Evolutionary conservation across 768 basidiomycete genomes (phyloP).

Genomic region (Lactarius pseudohatsudake): DNA sequence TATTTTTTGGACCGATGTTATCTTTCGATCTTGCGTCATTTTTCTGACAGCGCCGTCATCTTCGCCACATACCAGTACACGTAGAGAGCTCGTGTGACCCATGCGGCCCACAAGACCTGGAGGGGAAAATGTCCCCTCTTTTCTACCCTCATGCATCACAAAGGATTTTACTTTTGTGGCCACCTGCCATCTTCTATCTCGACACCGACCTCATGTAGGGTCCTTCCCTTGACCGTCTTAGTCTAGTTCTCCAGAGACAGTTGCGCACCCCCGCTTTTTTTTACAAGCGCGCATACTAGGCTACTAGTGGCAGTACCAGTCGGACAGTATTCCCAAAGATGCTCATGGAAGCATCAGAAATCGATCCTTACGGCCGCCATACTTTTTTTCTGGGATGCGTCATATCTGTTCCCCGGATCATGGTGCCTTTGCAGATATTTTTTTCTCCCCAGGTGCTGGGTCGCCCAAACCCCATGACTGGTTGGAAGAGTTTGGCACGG

Average conservation of each 20-base stretch:
- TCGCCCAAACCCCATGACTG: not conserved
- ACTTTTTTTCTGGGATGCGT: not conserved
- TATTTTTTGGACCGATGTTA: not conserved
- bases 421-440: not conserved
- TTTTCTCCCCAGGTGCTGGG: not conserved
- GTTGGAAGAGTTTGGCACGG: not conserved
- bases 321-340: not conserved
- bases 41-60: not conserved
- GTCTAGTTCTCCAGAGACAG: not conserved
- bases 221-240: not conserved
- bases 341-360: not conserved
- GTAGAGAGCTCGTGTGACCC: not conserved
- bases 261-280: not conserved
- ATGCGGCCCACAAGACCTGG: not conserved
- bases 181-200: not conserved
- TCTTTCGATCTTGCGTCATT: not conserved
- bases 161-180: not conserved
- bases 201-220: not conserved
- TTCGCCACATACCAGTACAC: not conserved
- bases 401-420: not conserved
- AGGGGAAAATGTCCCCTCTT: not conserved
- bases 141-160: no score
- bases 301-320: not conserved
- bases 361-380: not conserved
- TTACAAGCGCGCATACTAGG: not conserved